Evolutionary conservation across 805 yeast species (phyloP).

Genomic region (Debaryomyces hansenii): DNA sequence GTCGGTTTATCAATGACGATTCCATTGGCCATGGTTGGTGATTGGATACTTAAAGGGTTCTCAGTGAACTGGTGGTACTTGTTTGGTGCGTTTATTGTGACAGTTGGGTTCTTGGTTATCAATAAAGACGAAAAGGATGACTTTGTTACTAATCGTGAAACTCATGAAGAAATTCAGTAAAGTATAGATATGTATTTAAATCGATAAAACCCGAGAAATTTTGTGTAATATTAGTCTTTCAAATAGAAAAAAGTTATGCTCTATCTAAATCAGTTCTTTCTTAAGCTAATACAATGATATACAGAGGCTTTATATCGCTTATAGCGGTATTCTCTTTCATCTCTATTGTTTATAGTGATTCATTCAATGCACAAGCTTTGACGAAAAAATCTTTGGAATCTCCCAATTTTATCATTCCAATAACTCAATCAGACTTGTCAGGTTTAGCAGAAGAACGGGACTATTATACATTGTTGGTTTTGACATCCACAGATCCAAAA

Average conservation of each 20-base stretch:
- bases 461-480: conserved; percentile 49
- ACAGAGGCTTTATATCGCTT: background rate
- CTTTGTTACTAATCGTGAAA: conserved; percentile 17
- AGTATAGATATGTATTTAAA: background rate
- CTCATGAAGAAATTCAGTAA: background rate
- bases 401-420: conserved; percentile 40
- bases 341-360: background rate
- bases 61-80: conserved; percentile 61
- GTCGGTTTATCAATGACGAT: conserved; percentile 92
- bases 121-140: conserved; percentile 78
- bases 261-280: too few species aligned
- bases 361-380: background rate
- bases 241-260: background rate
- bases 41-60: conserved; percentile 68
- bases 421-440: conserved; percentile 40
- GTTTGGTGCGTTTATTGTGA: conserved; percentile 78
- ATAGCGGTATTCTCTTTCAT: background rate
- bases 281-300: background rate
- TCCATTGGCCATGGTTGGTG: conserved; percentile 93
- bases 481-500: conserved; percentile 48
- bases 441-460: conserved; percentile 50
- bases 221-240: background rate
- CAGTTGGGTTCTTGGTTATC: conserved; percentile 79
- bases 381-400: conserved; percentile 3
- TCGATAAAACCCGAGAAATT: background rate